Conservation (phyloP, 176 grass and related monocot genomes). For the Avena sativa region DNA sequence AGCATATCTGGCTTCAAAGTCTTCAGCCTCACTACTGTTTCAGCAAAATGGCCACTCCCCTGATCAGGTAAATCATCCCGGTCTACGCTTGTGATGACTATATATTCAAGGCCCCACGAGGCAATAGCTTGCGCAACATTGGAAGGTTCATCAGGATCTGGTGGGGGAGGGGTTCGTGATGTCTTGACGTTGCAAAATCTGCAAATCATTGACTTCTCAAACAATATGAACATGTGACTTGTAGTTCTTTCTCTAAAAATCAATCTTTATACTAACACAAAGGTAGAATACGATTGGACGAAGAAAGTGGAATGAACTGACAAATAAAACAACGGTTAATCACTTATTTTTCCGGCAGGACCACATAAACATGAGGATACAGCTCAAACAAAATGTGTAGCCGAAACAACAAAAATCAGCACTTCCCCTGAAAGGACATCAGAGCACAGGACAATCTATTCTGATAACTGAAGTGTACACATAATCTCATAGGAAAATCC, state of each 20-base stretch:
- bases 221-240: background rate
- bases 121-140: slow-evolving; percentile 98
- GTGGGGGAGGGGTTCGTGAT: slow-evolving; percentile 86
- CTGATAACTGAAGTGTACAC: background rate
- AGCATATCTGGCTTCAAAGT: slow-evolving; percentile 81
- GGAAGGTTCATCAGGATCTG: slow-evolving; percentile 83
- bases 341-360: background rate
- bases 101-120: slow-evolving; percentile 95
- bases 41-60: slow-evolving; percentile 89
- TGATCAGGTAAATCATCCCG: slow-evolving; percentile 93
- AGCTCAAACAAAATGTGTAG: background rate
- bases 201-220: slow-evolving; percentile 29
- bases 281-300: background rate
- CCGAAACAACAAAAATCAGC: background rate
- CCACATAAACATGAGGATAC: slow-evolving; percentile 4
- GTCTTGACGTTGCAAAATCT: slow-evolving; percentile 99
- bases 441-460: background rate
- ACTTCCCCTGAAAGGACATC: background rate
- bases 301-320: background rate
- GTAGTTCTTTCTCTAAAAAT: slow-evolving; percentile 20
- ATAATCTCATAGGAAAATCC: background rate
- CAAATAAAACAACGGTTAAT: background rate
- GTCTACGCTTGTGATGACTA: slow-evolving; percentile 97
- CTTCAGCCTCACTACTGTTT: slow-evolving; percentile 89
- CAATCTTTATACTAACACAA: background rate